Evolutionary conservation across 2,329 filamentous ascomycete species (phyloP), one percentile per base, ranked within the genome.

Genomic region (Xylaria sp.): DNA sequence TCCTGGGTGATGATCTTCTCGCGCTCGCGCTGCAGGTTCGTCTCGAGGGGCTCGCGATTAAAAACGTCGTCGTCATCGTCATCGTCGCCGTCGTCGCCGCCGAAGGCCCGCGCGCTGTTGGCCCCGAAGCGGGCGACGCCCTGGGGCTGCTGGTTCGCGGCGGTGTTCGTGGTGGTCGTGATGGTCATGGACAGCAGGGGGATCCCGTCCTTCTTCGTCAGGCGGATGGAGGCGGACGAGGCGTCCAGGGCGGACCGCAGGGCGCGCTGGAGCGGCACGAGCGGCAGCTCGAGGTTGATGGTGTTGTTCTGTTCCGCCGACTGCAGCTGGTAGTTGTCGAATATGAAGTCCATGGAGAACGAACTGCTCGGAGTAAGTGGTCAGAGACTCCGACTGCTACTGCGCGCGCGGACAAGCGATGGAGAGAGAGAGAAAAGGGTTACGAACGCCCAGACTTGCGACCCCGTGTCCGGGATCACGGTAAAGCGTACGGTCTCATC

Each of bases 1-100:
- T 97, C 92, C 69, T 99, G 94, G 0, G 92, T 96, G 66, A 99
- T 89, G 64, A 95, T 82, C 59, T 94, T 96, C 71, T 97, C 92
- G 63, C 91, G 87, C 66, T 93, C 90, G 52, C 88, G 80, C 40
- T 78, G 75, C 20, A 84, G 80, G 62, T 69, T 83, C 61, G 77
- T 84, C 70, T 81, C 84, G 20, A 86, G 73, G 22, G 83, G 73
- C 52, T 78, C 76, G 40, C 75, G 74, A 54, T 75, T 70, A 63
- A 80, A 81, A 24, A 76, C 71, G 46, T 70, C 70, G 51, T 77
- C 74, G 7, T 80, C 79, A 44, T 73, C 74, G 45, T 76, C 71
- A 61, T 79, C 44, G 7, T 72, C 66, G 52, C 68, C 68, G n/a
- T 54, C 44, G 7, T 72, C 66, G 52, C 68, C 68, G n/a, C 55